Conservation (phyloP, 164 flowering plant genomes). For the Chimonanthus praecox region DNA sequence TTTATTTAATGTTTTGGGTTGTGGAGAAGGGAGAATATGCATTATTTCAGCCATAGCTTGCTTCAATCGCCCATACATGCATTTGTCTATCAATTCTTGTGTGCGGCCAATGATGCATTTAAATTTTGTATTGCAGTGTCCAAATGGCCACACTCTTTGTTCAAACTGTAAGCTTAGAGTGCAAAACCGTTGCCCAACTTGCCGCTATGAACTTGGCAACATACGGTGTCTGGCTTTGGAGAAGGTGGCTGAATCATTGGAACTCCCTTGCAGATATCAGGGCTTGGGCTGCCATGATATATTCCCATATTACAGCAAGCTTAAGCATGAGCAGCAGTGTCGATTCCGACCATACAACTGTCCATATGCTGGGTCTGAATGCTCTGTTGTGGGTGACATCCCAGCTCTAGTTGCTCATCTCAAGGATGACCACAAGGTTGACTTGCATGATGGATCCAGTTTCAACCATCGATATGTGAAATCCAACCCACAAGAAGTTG, state of each 20-base stretch:
- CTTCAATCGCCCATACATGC: background rate
- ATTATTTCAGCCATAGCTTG: background rate
- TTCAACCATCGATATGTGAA: conserved; percentile 59
- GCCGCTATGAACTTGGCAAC: conserved; percentile 48
- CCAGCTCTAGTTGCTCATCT: conserved; percentile 39
- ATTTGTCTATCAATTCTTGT: background rate
- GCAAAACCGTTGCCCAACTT: conserved; percentile 50
- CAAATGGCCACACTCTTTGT: conserved; percentile 54
- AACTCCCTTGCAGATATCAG: conserved; percentile 44
- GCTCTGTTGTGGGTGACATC: conserved; percentile 46
- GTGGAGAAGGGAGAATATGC: background rate
- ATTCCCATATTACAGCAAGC: conserved; percentile 46
- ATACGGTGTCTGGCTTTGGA: conserved; percentile 57
- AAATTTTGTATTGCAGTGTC: conserved; percentile 32
- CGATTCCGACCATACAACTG: conserved; percentile 49
- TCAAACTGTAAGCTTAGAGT: conserved; percentile 40
- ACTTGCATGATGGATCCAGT: conserved; percentile 51
- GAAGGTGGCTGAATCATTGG: conserved; percentile 49
- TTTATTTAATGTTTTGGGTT: background rate
- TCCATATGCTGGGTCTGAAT: conserved; percentile 58
- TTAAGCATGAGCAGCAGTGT: conserved; percentile 44
- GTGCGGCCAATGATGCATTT: background rate
- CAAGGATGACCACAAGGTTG: conserved; percentile 53
- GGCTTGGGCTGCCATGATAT: conserved; percentile 42
- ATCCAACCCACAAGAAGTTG: conserved; percentile 52